Percentiles rank a stretch among this genome's conserved stretches.
Conservation (phyloP, 495 filamentous ascomycete species). For the Darksidea phi region DNA sequence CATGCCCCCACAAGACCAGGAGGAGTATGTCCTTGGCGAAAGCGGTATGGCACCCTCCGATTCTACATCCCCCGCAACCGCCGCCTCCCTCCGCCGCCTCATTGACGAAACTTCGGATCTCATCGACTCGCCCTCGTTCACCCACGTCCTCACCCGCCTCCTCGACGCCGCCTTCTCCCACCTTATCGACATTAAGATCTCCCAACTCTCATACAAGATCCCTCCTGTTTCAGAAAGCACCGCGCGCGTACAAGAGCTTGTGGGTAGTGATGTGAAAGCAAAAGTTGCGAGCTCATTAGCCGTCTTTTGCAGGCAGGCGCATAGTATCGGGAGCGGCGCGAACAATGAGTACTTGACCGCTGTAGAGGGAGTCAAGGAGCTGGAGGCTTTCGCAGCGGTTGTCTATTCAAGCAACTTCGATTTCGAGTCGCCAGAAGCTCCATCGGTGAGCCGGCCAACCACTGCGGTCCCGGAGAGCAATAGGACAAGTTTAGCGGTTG, state of each 20-base stretch:
- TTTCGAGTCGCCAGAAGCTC: constrained; percentile 53
- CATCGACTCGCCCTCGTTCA: constrained; percentile 88
- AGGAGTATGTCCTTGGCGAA: constrained; percentile 77
- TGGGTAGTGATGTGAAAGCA: constrained; percentile 52
- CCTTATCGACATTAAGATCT: constrained; percentile 75
- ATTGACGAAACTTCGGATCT: constrained; percentile 94
- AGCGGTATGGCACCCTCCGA: constrained; percentile 65
- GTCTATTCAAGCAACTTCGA: constrained; percentile 93
- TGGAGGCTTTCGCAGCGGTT: constrained; percentile 92
- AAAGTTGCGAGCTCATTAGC: constrained; percentile 88
- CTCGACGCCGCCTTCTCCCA: constrained; percentile 83
- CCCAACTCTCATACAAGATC: constrained; percentile 72
- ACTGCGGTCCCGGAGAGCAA: constrained; percentile 26
- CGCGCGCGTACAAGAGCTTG: constrained; percentile 46
- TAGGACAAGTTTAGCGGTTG: neutral
- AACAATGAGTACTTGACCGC: constrained; percentile 83
- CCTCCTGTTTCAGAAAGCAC: constrained; percentile 45
- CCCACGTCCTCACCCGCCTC: constrained; percentile 75
- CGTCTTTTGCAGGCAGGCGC: constrained; percentile 81
- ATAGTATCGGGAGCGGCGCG: constrained; percentile 80
- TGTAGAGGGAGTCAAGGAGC: constrained; percentile 72
- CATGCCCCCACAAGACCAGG: constrained; percentile 73
- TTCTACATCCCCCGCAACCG: constrained; percentile 47
- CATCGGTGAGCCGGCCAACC: constrained; percentile 19
- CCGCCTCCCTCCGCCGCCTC: constrained; percentile 70